phyloP scores from a whole-genome alignment of 1,284 basidiomycete species.

The Wolfiporia cocos region DNA sequence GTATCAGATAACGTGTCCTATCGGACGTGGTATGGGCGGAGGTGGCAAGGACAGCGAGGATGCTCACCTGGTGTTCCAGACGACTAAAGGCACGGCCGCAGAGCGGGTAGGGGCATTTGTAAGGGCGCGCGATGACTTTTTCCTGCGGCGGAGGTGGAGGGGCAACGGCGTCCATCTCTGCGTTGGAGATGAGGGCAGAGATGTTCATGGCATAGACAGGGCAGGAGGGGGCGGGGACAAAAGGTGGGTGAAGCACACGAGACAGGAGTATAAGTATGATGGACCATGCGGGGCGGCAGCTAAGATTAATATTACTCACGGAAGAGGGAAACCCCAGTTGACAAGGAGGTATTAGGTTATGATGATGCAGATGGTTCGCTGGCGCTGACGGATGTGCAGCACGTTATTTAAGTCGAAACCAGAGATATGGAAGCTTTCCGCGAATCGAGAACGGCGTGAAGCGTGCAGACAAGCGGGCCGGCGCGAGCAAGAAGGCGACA shows the following conservation, averaged over 20 bases:
- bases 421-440: conserved; percentile 1
- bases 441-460: too few relatives aligned
- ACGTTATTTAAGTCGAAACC: conserved; percentile 1
- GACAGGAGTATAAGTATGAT: conserved; percentile 7
- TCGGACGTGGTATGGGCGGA: conserved; percentile 8
- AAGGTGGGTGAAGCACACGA: conserved; percentile 4
- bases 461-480: too few relatives aligned
- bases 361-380: background rate
- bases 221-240: conserved; percentile 1
- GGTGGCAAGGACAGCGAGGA: conserved; percentile 7
- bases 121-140: conserved; percentile 70
- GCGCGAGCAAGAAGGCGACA: background rate
- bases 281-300: background rate
- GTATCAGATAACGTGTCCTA: conserved; percentile 4
- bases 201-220: conserved; percentile 15
- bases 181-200: conserved; percentile 5
- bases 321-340: background rate
- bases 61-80: conserved; percentile 84
- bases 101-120: conserved; percentile 93
- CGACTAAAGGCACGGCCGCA: conserved; percentile 89
- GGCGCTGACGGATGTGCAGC: background rate
- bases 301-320: too few relatives aligned
- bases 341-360: background rate
- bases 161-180: conserved; percentile 14
- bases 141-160: conserved; percentile 31